These are phyloP conservation scores for Colletotrichum truncatum DNA, from an alignment of 2,329 filamentous ascomycete genomes.

Conservation along the genomic window DNA sequence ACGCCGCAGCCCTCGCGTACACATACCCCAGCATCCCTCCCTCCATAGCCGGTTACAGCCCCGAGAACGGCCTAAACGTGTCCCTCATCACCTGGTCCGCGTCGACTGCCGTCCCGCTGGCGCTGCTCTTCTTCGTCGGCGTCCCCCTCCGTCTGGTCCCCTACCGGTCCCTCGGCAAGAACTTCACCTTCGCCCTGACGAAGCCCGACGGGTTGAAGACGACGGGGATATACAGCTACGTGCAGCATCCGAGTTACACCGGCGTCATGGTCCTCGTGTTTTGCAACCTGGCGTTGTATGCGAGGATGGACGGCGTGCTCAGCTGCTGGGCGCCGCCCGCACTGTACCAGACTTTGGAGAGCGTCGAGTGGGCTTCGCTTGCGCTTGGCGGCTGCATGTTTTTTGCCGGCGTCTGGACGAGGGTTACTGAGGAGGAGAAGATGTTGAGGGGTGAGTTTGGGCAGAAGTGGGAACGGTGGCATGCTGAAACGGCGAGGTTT, in stretches of 20 bases:
- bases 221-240: conserved; percentile 54
- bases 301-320: conserved; percentile 46
- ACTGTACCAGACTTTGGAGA: conserved; percentile 20
- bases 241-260: conserved; percentile 64
- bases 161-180: conserved; percentile 54
- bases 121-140: conserved; percentile 37
- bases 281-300: conserved; percentile 42
- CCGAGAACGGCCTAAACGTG: conserved; percentile 41
- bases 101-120: conserved; percentile 44
- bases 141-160: conserved; percentile 44
- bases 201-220: conserved; percentile 56
- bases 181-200: conserved; percentile 63
- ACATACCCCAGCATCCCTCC: conserved; percentile 35
- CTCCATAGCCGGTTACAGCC: conserved; percentile 36
- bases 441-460: conserved; percentile 60
- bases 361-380: conserved; percentile 14
- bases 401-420: conserved; percentile 38
- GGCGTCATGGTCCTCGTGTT: conserved; percentile 47
- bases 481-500: conserved; percentile 56
- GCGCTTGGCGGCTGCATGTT: conserved; percentile 30
- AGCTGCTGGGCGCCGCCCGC: conserved; percentile 48
- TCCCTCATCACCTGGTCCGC: conserved; percentile 46
- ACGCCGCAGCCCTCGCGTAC: conserved; percentile 33
- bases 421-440: conserved; percentile 58
- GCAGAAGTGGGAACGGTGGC: conserved; percentile 57